phyloP scores from a whole-genome alignment of 768 basidiomycete genomes.

The Termitomyces heimii region DNA sequence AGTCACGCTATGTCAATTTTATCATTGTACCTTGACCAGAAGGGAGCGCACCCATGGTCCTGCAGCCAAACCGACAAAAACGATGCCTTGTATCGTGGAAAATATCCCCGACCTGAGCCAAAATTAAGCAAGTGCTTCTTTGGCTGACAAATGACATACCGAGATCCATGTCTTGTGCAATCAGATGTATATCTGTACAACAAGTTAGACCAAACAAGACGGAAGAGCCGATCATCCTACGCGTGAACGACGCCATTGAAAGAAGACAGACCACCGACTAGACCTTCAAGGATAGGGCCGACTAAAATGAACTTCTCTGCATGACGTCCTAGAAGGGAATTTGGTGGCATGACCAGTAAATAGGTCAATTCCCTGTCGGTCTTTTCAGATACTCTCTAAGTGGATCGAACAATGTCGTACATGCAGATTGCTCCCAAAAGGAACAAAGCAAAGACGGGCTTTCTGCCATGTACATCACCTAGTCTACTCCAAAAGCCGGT shows the following conservation, averaged over 20 bases:
- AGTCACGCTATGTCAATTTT: background rate
- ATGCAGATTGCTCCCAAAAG: constrained; percentile 67
- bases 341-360: constrained; percentile 66
- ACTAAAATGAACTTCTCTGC: constrained; percentile 71
- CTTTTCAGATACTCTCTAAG: background rate
- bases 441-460: constrained; percentile 61
- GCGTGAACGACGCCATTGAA: constrained; percentile 64
- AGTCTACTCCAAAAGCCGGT: constrained; percentile 86
- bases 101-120: constrained; percentile 42
- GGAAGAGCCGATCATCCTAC: constrained; percentile 41
- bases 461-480: constrained; percentile 73
- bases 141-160: constrained; percentile 18
- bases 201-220: constrained; percentile 15
- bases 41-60: constrained; percentile 66
- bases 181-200: constrained; percentile 46
- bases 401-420: constrained; percentile 32
- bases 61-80: constrained; percentile 69
- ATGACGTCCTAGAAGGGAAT: constrained; percentile 38
- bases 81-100: constrained; percentile 65
- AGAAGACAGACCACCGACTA: constrained; percentile 65
- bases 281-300: constrained; percentile 75
- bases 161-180: constrained; percentile 45
- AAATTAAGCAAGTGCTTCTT: background rate
- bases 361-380: constrained; percentile 65
- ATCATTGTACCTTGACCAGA: background rate